phyloP scores from a whole-genome alignment of 202 grass and related monocot genomes.

The Carex arenaria region DNA sequence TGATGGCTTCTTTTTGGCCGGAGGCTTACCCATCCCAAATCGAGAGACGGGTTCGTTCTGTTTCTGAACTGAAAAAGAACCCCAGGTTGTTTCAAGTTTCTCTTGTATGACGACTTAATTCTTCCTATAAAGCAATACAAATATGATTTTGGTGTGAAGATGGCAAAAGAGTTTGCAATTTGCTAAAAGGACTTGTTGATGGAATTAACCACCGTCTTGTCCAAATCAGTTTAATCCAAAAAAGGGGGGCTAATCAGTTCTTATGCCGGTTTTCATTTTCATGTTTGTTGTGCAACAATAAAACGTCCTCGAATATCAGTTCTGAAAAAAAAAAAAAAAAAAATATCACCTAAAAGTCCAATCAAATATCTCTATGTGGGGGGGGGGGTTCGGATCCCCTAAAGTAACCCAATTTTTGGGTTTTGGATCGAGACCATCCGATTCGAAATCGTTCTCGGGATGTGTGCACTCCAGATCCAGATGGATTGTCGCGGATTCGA shows the following conservation, averaged over 20 bases:
- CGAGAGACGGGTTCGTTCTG: background rate
- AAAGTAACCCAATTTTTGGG: no score
- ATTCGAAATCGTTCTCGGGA: no score
- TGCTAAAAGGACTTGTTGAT: background rate
- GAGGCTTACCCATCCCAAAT: slow-evolving; percentile 66
- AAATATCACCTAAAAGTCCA: no score
- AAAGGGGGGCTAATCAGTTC: background rate
- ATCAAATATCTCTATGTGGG: no score
- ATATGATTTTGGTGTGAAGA: background rate
- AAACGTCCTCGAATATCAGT: no score
- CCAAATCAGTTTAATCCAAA: background rate
- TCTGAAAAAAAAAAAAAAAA: no score
- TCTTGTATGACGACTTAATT: background rate
- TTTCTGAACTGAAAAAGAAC: background rate
- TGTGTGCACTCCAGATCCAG: no score
- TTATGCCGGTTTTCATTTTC: background rate
- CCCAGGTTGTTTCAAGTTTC: background rate
- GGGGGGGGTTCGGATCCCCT: no score
- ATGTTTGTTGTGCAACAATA: background rate
- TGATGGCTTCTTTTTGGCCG: slow-evolving; percentile 62
- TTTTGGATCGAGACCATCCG: no score
- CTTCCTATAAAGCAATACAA: background rate
- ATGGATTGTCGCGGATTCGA: no score
- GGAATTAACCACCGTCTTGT: background rate
- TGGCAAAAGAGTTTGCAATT: background rate